Evolutionary conservation across 2,329 filamentous ascomycete genomes (phyloP).

Genomic region (Erysiphe pisi): DNA sequence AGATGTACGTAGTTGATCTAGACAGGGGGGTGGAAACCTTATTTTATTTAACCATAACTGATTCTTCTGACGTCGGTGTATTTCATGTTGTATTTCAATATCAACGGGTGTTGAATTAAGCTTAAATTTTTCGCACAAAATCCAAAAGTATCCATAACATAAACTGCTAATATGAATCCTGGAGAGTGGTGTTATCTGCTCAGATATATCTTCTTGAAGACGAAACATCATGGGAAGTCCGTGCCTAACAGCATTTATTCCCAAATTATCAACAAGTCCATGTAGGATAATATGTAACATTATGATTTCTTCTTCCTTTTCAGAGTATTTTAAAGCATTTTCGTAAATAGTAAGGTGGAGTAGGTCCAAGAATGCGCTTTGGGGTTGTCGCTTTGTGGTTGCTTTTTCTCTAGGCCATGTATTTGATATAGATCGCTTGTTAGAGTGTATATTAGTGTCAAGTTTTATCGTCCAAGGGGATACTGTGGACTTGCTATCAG

Average conservation of each 20-base stretch:
- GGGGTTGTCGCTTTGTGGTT: constrained; percentile 31
- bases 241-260: constrained; percentile 67
- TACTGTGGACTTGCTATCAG: constrained; percentile 45
- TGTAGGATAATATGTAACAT: constrained; percentile 66
- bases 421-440: constrained; percentile 55
- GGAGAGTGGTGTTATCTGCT: constrained; percentile 52
- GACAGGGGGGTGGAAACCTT: constrained; percentile 54
- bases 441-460: constrained; percentile 33
- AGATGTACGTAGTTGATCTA: constrained; percentile 51
- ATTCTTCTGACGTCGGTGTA: constrained; percentile 60
- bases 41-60: constrained; percentile 71
- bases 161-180: constrained; percentile 74
- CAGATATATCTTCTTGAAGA: constrained; percentile 72
- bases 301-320: constrained; percentile 62
- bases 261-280: constrained; percentile 63
- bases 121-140: constrained; percentile 63
- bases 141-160: constrained; percentile 82
- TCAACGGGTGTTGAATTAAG: constrained; percentile 62
- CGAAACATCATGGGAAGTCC: constrained; percentile 82
- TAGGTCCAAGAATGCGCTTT: constrained; percentile 58
- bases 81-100: constrained; percentile 61
- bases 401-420: constrained; percentile 43
- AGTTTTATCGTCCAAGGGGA: constrained; percentile 36
- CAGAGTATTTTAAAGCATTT: constrained; percentile 62
- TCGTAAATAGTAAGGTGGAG: constrained; percentile 86